phyloP scores from a whole-genome alignment of 805 yeast species.

The Starmerella ratchasimensis region DNA sequence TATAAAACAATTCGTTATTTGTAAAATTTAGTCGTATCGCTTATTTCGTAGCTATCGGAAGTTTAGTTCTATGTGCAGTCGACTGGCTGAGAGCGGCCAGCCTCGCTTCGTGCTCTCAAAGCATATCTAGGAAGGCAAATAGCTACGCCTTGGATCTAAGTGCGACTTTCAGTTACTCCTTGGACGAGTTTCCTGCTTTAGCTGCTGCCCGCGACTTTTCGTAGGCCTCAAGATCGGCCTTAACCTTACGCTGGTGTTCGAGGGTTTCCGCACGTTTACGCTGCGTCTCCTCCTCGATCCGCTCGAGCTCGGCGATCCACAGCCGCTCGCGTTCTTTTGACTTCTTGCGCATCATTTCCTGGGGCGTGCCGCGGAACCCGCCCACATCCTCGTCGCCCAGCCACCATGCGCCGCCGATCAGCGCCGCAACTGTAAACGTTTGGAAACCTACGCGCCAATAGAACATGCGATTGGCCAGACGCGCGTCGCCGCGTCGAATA shows the following conservation, averaged over 20 bases:
- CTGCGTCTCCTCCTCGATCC: constrained; percentile 52
- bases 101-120: too few relatives aligned
- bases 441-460: constrained; percentile 83
- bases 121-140: too few relatives aligned
- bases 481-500: constrained; percentile 54
- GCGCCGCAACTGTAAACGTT: constrained; percentile 66
- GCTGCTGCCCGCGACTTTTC: too few relatives aligned
- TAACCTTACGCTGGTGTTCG: constrained; percentile 11
- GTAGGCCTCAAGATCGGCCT: not conserved
- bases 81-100: too few relatives aligned
- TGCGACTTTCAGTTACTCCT: too few relatives aligned
- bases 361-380: constrained; percentile 16
- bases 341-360: constrained; percentile 52
- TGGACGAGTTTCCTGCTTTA: too few relatives aligned
- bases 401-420: constrained; percentile 56
- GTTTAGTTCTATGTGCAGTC: too few relatives aligned
- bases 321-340: constrained; percentile 72
- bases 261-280: constrained; percentile 15
- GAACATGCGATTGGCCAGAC: constrained; percentile 73
- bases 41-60: too few relatives aligned
- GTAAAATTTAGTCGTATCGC: too few relatives aligned
- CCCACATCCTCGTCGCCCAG: constrained; percentile 41
- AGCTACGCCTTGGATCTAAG: too few relatives aligned
- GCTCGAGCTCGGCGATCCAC: constrained; percentile 76
- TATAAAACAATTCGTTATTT: too few relatives aligned